Evolutionary conservation across 768 basidiomycete species (phyloP).

Genomic region (Tulasnella calospora): DNA sequence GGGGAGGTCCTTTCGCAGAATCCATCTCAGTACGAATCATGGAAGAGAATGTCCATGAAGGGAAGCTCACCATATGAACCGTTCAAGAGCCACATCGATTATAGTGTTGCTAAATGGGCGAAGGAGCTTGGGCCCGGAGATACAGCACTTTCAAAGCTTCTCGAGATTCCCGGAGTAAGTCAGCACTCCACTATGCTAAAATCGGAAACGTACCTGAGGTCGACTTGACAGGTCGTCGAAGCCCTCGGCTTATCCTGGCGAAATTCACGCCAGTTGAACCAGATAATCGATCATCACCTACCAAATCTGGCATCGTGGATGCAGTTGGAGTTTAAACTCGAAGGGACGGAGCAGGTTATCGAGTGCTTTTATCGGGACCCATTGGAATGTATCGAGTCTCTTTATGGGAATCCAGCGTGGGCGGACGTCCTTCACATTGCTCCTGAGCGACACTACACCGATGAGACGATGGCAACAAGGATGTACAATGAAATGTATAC

Average conservation of each 20-base stretch:
- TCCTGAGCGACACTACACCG: constrained; percentile 34
- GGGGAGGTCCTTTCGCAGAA: background rate
- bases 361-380: constrained; percentile 29
- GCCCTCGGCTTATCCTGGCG: background rate
- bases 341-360: background rate
- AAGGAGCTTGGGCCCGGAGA: background rate
- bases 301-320: background rate
- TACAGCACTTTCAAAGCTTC: background rate
- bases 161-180: background rate
- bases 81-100: background rate
- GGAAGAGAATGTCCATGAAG: background rate
- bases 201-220: background rate
- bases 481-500: constrained; percentile 41
- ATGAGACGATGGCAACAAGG: constrained; percentile 22
- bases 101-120: background rate
- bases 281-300: background rate
- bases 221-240: background rate
- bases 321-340: background rate
- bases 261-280: background rate
- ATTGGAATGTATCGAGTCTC: constrained; percentile 33
- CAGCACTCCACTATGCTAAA: too few species aligned
- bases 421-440: constrained; percentile 34
- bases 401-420: constrained; percentile 36
- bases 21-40: background rate
- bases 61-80: background rate